phyloP scores from a whole-genome alignment of 2,329 filamentous ascomycete species.

The Sporothrix globosa region DNA sequence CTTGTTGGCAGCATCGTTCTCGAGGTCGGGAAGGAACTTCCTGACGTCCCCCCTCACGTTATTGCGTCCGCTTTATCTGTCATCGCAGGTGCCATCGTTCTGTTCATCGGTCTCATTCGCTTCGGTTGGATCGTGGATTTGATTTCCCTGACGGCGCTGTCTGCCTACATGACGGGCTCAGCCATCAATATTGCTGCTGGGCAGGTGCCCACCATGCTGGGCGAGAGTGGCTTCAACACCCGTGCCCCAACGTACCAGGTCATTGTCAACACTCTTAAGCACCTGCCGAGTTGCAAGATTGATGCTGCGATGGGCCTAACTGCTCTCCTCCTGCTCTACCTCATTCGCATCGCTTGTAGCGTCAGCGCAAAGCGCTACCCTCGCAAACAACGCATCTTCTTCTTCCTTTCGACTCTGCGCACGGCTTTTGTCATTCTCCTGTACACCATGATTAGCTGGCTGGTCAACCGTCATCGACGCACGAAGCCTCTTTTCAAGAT shows the following conservation, averaged over 20 bases:
- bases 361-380: constrained; percentile 70
- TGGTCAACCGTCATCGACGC: constrained; percentile 71
- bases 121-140: constrained; percentile 91
- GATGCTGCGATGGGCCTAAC: constrained; percentile 90
- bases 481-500: constrained; percentile 71
- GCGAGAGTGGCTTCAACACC: constrained; percentile 67
- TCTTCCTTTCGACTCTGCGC: constrained; percentile 88
- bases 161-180: constrained; percentile 96
- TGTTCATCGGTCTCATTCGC: constrained; percentile 75
- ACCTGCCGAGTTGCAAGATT: constrained; percentile 67
- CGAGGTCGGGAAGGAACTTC: constrained; percentile 60
- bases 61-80: constrained; percentile 80
- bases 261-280: constrained; percentile 78
- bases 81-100: constrained; percentile 75
- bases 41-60: constrained; percentile 62
- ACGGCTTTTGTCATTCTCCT: constrained; percentile 90
- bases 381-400: constrained; percentile 71
- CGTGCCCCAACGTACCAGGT: constrained; percentile 77
- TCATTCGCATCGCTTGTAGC: constrained; percentile 69
- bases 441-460: constrained; percentile 88
- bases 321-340: constrained; percentile 75
- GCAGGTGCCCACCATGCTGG: constrained; percentile 81
- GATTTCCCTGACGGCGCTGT: constrained; percentile 86
- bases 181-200: constrained; percentile 85
- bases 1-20: constrained; percentile 81